phyloP scores from a whole-genome alignment of 306 rosid species.

The Malus sylvestris region DNA sequence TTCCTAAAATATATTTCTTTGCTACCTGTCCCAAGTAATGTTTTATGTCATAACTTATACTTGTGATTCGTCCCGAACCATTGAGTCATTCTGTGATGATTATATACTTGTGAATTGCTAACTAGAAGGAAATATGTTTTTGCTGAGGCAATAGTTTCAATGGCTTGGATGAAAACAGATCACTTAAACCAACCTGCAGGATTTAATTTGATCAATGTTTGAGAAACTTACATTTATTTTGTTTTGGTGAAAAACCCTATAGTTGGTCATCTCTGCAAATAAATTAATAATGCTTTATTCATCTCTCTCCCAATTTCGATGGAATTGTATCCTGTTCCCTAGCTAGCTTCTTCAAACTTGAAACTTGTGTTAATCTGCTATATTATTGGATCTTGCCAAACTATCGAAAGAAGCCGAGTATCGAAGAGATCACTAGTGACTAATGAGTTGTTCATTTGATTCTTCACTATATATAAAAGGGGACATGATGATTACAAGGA shows the following conservation, averaged over 20 bases:
- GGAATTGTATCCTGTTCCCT: neutral
- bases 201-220: no score
- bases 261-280: neutral
- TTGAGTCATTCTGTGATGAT: no score
- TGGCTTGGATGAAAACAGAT: neutral
- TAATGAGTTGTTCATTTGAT: neutral
- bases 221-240: no score
- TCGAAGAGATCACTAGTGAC: neutral
- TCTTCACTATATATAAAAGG: neutral
- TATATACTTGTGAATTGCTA: neutral
- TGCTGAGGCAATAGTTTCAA: neutral
- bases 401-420: neutral
- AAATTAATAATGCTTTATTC: neutral
- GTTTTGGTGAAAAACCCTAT: no score
- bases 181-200: no score
- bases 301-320: neutral
- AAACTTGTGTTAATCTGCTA: neutral
- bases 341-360: neutral
- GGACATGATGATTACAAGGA: no score
- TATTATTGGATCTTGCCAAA: conserved; percentile 4
- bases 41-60: neutral
- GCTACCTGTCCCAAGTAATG: no score
- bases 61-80: no score
- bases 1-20: no score
- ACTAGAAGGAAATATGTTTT: neutral